These are phyloP conservation scores for Quercus parvula DNA, from an alignment of 306 rosid species.

Conservation along the genomic window DNA sequence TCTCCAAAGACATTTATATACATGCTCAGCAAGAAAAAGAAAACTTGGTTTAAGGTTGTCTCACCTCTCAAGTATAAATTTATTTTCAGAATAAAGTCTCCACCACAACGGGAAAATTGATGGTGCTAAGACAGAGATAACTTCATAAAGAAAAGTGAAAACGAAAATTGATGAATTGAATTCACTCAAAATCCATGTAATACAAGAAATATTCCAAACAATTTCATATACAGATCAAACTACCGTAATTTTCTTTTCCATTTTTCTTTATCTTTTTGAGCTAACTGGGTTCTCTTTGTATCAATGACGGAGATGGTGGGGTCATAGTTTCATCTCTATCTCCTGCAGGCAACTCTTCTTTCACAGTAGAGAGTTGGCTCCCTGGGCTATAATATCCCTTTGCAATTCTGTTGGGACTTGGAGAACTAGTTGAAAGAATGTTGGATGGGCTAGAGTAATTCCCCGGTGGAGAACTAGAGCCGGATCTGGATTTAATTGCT, in stretches of 20 bases:
- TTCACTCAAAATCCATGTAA: not conserved
- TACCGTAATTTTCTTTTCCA: not conserved
- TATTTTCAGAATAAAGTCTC: not conserved
- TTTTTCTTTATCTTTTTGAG: not conserved
- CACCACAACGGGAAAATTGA: not conserved
- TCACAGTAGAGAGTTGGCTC: constrained; percentile 38
- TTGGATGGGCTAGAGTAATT: constrained; percentile 39
- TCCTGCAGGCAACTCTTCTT: constrained; percentile 49
- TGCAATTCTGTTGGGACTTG: constrained; percentile 32
- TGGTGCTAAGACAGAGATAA: not conserved
- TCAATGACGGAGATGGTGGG: constrained; percentile 57
- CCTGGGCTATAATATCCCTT: constrained; percentile 44
- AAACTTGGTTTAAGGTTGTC: not conserved
- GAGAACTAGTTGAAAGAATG: constrained; percentile 34
- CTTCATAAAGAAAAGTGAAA: not conserved
- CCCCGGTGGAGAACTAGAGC: constrained; percentile 42
- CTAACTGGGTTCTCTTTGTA: constrained; percentile 48
- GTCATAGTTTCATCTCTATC: constrained; percentile 57
- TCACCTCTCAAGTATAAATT: not conserved
- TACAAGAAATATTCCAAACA: not conserved
- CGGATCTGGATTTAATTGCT: constrained; percentile 23
- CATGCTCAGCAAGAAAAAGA: not conserved
- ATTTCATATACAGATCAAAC: constrained; percentile 3
- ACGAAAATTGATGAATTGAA: not conserved
- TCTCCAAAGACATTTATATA: not conserved